These are phyloP conservation scores for Penicillium arizonense DNA, from an alignment of 495 filamentous ascomycete species.

Conservation along the genomic window DNA sequence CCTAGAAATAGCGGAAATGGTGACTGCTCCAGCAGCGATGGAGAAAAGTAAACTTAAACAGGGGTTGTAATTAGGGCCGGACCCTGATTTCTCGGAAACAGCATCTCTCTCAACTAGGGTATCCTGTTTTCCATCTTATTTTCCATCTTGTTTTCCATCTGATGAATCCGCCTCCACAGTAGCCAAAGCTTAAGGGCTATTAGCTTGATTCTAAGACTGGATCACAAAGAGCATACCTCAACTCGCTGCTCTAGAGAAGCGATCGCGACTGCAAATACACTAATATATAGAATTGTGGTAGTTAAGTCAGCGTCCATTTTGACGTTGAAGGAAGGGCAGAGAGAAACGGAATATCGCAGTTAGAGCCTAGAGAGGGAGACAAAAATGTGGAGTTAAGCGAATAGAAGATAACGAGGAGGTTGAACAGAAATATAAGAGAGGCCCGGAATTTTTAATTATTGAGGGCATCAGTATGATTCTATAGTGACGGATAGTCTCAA, in stretches of 20 bases:
- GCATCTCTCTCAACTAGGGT: too few species aligned
- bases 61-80: too few species aligned
- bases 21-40: too few species aligned
- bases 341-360: not conserved
- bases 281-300: not conserved
- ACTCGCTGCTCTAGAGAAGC: not conserved
- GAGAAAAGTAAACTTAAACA: too few species aligned
- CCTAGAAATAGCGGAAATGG: too few species aligned
- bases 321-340: conserved; percentile 1
- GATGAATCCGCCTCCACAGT: conserved; percentile 1
- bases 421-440: too few species aligned
- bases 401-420: not conserved
- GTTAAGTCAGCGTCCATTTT: conserved; percentile 1
- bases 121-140: too few species aligned
- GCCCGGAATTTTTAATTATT: not conserved
- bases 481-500: not conserved
- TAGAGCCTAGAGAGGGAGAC: not conserved
- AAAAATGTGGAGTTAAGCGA: not conserved
- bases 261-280: not conserved
- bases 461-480: conserved; percentile 1
- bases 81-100: too few species aligned
- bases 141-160: not conserved
- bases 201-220: conserved; percentile 2
- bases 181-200: conserved; percentile 1
- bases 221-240: conserved; percentile 4